These are phyloP conservation scores for Penicillium canescens DNA, from an alignment of 495 filamentous ascomycete genomes.

Conservation along the genomic window DNA sequence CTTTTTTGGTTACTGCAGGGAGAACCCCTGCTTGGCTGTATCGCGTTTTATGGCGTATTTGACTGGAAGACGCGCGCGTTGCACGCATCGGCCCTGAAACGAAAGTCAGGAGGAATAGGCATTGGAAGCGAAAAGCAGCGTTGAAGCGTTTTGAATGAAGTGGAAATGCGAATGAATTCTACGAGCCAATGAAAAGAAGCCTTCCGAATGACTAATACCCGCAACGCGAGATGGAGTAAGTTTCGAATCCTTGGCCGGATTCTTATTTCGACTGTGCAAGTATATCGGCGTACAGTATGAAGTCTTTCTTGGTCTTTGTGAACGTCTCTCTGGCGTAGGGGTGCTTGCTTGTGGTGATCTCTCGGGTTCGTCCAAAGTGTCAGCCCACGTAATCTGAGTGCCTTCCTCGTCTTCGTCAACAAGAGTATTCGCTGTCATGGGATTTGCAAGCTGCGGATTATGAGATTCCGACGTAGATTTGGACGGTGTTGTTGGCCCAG, in stretches of 20 bases:
- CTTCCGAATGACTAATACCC: background rate
- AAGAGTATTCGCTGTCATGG: background rate
- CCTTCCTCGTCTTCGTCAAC: background rate
- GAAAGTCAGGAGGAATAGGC: background rate
- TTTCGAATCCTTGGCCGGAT: background rate
- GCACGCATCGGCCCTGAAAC: conserved; percentile 4
- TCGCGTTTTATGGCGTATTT: no score
- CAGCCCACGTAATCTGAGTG: conserved; percentile 1
- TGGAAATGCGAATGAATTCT: background rate
- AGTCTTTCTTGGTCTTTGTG: conserved; percentile 6
- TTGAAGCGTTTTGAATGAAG: background rate
- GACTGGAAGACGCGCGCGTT: background rate
- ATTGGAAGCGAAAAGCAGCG: background rate
- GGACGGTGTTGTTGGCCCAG: background rate
- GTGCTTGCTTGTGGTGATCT: background rate
- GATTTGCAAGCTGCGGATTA: background rate
- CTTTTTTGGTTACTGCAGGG: no score
- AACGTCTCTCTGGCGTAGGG: conserved; percentile 1
- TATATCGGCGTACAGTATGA: conserved; percentile 5
- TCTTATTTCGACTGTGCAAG: conserved; percentile 3
- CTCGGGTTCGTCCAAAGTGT: background rate
- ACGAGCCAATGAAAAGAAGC: background rate
- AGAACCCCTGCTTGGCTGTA: no score
- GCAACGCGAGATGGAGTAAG: background rate
- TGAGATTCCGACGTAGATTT: background rate